Base-by-base conservation (phyloP, 495 filamentous ascomycete species). In the Penicillium goetzii region DNA sequence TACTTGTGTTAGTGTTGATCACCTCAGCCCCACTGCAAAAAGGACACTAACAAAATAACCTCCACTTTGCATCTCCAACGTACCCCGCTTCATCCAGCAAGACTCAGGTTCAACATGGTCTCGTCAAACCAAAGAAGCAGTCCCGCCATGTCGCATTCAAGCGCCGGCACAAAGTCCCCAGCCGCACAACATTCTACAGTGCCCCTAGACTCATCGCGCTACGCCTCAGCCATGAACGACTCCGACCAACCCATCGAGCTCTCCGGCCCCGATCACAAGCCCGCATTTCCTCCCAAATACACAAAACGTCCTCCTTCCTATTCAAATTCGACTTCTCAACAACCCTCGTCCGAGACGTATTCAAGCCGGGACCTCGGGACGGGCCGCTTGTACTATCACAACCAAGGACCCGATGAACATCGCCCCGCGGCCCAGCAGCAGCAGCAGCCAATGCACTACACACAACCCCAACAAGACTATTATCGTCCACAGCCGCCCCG, bases 241-340 rank as follows among this genome's bases (percentile, higher is more conserved):
- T 15, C 55, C n/a, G 26, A 57, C 55, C 55, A 57, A 14, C 55
- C 55, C 28, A 43, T 57, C 36, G 34, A 57, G 34, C 36, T 57
- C 17, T 57, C 55, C 55, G 38, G 55, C 38, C 23, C 52, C 17
- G 52, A 55, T 15, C 52, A 55, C 32, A 55, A 55, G 52, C 52
- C 55, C 32, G 55, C 26, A 5, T 57, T 57, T 19, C 55, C 55
- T 26, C 55, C 55, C 7, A 40, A 43, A 57, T 57, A 41, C 38
- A 40, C 23, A 4, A 32, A 26, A 40, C 32, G 32, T 9, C 36
- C 55, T 4, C 32, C 34, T 9, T 43, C 55, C 26, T 43, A 26
- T 43, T 11, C 30, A 33, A 30, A 8, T n/a, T 32, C 26, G 2
- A 14, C 11, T 8, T 30, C 36, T 10, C 52, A 55, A 19, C 25